phyloP scores from a whole-genome alignment of 1,284 basidiomycete genomes.

The Schizophyllum amplum region DNA sequence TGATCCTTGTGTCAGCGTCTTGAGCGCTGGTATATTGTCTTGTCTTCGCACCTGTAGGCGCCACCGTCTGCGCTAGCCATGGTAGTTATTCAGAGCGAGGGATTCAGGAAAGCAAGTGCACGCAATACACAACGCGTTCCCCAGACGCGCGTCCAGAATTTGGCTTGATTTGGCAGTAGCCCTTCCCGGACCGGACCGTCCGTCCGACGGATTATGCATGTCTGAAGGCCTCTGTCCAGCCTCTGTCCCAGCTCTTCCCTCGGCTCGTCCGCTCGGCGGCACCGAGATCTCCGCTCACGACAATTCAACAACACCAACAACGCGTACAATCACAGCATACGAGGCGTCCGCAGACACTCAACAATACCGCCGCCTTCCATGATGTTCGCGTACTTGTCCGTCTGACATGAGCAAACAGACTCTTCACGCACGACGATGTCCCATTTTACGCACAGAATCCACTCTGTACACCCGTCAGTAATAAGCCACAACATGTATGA shows the following conservation, averaged over 20 bases:
- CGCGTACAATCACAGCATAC: too few relatives aligned
- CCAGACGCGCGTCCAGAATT: background rate
- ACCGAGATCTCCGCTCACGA: too few relatives aligned
- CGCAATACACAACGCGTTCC: background rate
- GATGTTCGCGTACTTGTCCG: too few relatives aligned
- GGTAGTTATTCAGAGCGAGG: slow-evolving; percentile 16
- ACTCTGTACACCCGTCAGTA: slow-evolving; percentile 50
- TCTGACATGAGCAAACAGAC: too few relatives aligned
- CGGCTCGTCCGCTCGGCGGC: too few relatives aligned
- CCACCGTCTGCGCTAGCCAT: slow-evolving; percentile 74
- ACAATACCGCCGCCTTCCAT: too few relatives aligned
- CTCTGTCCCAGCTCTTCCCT: too few relatives aligned
- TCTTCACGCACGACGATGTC: too few relatives aligned
- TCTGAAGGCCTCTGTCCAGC: background rate
- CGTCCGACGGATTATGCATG: background rate
- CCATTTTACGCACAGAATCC: too few relatives aligned
- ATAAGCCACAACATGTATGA: slow-evolving; percentile 87
- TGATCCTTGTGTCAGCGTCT: slow-evolving; percentile 26
- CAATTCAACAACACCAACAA: too few relatives aligned
- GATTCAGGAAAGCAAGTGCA: slow-evolving; percentile 7
- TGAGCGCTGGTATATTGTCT: slow-evolving; percentile 6
- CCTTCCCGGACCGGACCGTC: background rate
- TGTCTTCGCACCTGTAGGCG: slow-evolving; percentile 60
- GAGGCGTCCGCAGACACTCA: too few relatives aligned
- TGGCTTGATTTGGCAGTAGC: background rate